A percentile compares a stretch with the other conserved stretches of the same genome.
Evolutionary conservation across 2,329 filamentous ascomycete species (phyloP).

Genomic region (Myrmaecium sp.): DNA sequence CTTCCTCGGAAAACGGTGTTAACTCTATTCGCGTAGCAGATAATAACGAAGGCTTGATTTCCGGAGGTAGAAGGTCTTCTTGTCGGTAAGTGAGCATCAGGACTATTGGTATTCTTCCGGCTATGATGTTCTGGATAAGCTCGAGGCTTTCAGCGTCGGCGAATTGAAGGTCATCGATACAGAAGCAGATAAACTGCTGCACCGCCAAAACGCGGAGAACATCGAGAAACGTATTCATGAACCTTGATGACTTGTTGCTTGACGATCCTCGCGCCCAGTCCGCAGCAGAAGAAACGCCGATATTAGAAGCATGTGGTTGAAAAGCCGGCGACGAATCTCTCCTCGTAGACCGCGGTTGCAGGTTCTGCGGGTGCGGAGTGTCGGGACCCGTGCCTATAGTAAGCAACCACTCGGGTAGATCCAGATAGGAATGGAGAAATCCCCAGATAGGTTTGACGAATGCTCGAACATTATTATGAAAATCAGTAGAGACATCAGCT

Average conservation of each 20-base stretch:
- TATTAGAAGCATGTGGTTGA: constrained; percentile 13
- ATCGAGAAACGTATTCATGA: constrained; percentile 80
- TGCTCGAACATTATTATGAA: constrained; percentile 40
- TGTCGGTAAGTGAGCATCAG: constrained; percentile 51
- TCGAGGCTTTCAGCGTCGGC: constrained; percentile 79
- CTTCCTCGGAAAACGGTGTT: constrained; percentile 55
- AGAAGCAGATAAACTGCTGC: constrained; percentile 77
- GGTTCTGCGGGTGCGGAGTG: constrained; percentile 10
- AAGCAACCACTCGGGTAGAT: constrained; percentile 49
- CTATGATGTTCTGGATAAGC: constrained; percentile 64
- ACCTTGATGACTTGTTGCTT: constrained; percentile 41
- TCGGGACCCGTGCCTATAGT: constrained; percentile 10
- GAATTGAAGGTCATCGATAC: constrained; percentile 78
- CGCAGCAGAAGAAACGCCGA: constrained; percentile 20
- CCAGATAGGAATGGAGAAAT: constrained; percentile 38
- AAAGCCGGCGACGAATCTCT: constrained; percentile 18
- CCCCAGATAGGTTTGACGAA: constrained; percentile 41
- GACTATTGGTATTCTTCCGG: constrained; percentile 62
- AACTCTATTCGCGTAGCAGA: constrained; percentile 26
- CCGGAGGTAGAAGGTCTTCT: constrained; percentile 15
- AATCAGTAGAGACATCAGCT: constrained; percentile 42
- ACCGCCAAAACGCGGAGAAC: constrained; percentile 66
- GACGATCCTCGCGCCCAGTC: constrained; percentile 30
- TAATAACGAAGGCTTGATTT: neutral
- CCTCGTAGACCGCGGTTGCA: constrained; percentile 5